Percentiles rank a stretch among this genome's conserved stretches.
These are phyloP conservation scores for Fusarium nematophilum DNA, from an alignment of 2,329 filamentous ascomycete genomes.

Conservation along the genomic window DNA sequence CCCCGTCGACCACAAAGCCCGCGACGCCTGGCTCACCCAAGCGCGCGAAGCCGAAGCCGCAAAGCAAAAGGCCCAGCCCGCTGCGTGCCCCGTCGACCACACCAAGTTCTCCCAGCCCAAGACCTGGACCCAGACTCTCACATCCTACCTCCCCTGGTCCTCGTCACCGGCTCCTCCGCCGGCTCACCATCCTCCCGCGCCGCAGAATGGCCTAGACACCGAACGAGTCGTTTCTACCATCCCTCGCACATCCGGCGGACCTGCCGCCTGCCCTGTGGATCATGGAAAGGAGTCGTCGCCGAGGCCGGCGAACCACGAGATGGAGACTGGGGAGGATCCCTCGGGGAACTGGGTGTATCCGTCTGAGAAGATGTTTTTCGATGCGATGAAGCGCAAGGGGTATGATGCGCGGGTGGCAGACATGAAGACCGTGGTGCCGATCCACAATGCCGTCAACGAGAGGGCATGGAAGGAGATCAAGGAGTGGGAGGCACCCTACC, in stretches of 20 bases:
- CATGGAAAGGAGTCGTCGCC: constrained; percentile 45
- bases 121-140: constrained; percentile 58
- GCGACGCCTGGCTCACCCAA: constrained; percentile 86
- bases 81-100: constrained; percentile 51
- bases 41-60: constrained; percentile 64
- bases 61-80: constrained; percentile 42
- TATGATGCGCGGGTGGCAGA: constrained; percentile 77
- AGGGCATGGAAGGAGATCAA: constrained; percentile 93
- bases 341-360: constrained; percentile 98
- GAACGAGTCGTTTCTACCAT: constrained; percentile 84
- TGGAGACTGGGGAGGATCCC: constrained; percentile 77
- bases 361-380: constrained; percentile 97
- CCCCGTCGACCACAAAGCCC: constrained; percentile 90
- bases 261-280: constrained; percentile 53
- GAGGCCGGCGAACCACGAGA: constrained; percentile 76
- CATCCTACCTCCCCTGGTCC: constrained; percentile 56
- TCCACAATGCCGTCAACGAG: constrained; percentile 99
- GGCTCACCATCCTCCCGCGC: constrained; percentile 14
- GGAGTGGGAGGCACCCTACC: constrained; percentile 82
- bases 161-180: constrained; percentile 42
- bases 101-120: constrained; percentile 41
- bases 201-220: constrained; percentile 62
- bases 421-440: constrained; percentile 93
- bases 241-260: constrained; percentile 66
- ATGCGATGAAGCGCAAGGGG: constrained; percentile 93